A percentile compares a stretch with the other conserved stretches of the same genome.
Evolutionary conservation across 2,329 filamentous ascomycete genomes (phyloP).

Genomic region (Aspergillus jensenii): DNA sequence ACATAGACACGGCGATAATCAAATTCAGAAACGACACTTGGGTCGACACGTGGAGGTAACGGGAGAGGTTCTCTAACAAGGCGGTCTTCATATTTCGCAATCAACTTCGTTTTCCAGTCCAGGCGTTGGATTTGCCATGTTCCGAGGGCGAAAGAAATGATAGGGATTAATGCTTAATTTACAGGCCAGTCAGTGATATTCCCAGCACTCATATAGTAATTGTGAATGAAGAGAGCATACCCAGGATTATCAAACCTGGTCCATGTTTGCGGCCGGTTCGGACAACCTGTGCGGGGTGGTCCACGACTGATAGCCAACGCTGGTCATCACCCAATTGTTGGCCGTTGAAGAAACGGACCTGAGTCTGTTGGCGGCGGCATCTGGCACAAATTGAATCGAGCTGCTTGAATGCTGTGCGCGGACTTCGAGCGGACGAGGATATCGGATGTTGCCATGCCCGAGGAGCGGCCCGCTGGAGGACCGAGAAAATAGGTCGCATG

Average conservation of each 20-base stretch:
- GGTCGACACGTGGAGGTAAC: slow-evolving; percentile 79
- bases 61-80: slow-evolving; percentile 82
- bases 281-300: slow-evolving; percentile 79
- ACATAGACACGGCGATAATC: slow-evolving; percentile 85
- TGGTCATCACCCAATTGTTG: slow-evolving; percentile 67
- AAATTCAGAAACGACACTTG: slow-evolving; percentile 79
- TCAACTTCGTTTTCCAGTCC: slow-evolving; percentile 88
- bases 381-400: slow-evolving; percentile 35
- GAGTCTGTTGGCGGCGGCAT: slow-evolving; percentile 39
- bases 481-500: slow-evolving; percentile 32
- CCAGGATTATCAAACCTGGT: slow-evolving; percentile 74
- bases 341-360: slow-evolving; percentile 39
- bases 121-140: slow-evolving; percentile 95
- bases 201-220: neutral
- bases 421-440: slow-evolving; percentile 19
- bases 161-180: slow-evolving; percentile 71
- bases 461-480: slow-evolving; percentile 24
- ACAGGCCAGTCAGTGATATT: neutral
- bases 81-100: slow-evolving; percentile 89
- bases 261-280: slow-evolving; percentile 74
- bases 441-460: slow-evolving; percentile 24
- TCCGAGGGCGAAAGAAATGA: slow-evolving; percentile 86
- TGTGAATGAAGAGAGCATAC: slow-evolving; percentile 41
- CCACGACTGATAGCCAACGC: slow-evolving; percentile 79
- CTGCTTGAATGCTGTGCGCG: slow-evolving; percentile 21